These are phyloP conservation scores for Arabidopsis lyrata DNA, from an alignment of 441 rosid species.

Conservation along the genomic window DNA sequence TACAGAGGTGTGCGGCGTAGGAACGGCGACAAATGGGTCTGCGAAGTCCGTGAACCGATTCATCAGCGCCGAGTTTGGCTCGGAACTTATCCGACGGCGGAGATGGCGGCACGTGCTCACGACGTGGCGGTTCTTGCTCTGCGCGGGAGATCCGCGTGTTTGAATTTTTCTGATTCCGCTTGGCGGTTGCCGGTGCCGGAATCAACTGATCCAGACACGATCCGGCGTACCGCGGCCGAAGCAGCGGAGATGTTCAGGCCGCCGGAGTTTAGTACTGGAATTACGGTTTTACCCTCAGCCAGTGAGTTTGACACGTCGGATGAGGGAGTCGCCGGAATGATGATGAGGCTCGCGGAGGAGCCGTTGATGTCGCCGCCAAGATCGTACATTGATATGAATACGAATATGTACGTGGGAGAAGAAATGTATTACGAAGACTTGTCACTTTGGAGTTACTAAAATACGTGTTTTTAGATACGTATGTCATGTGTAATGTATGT, in stretches of 20 bases:
- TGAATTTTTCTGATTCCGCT: slow-evolving; percentile 80
- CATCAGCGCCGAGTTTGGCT: slow-evolving; percentile 78
- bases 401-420: slow-evolving; percentile 25
- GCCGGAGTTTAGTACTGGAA: slow-evolving; percentile 30
- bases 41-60: slow-evolving; percentile 76
- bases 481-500: slow-evolving; percentile 20
- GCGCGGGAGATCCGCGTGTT: slow-evolving; percentile 76
- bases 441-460: slow-evolving; percentile 56
- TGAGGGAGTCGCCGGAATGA: slow-evolving; percentile 19
- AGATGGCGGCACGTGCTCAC: slow-evolving; percentile 93
- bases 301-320: slow-evolving; percentile 18
- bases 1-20: slow-evolving; percentile 71
- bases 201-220: slow-evolving; percentile 52
- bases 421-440: slow-evolving; percentile 36
- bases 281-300: slow-evolving; percentile 31
- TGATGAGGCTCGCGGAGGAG: slow-evolving; percentile 52
- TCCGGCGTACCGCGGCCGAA: slow-evolving; percentile 57
- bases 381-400: slow-evolving; percentile 29
- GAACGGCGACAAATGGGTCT: slow-evolving; percentile 78
- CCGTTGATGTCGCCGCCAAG: slow-evolving; percentile 61
- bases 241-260: slow-evolving; percentile 67
- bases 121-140: slow-evolving; percentile 81
- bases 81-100: slow-evolving; percentile 76
- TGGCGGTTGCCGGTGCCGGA: slow-evolving; percentile 67
- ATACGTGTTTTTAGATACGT: no score